A percentile compares a stretch with the other conserved stretches of the same genome.
Evolutionary conservation across 305 asterid species (phyloP).

Genomic region (Solanum hybrid): DNA sequence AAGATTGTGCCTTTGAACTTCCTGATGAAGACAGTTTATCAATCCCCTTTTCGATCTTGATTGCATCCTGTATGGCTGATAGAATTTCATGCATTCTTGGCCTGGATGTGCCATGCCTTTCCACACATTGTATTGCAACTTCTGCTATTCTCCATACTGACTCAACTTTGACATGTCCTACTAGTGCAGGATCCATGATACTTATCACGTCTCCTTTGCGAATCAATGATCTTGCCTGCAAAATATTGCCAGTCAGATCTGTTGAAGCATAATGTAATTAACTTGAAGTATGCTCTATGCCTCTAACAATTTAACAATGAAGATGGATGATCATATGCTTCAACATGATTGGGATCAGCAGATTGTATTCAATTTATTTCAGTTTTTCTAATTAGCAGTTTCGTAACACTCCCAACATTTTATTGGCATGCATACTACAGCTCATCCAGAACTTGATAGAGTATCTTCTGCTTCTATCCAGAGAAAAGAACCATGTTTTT

Average conservation of each 20-base stretch:
- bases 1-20: slow-evolving; percentile 60
- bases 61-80: slow-evolving; percentile 73
- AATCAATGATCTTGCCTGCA: slow-evolving; percentile 82
- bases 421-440: neutral
- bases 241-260: neutral
- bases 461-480: neutral
- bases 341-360: neutral
- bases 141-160: slow-evolving; percentile 91
- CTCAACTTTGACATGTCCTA: slow-evolving; percentile 60
- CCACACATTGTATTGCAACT: slow-evolving; percentile 85
- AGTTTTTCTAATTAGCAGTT: neutral
- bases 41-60: slow-evolving; percentile 75
- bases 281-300: too few relatives aligned
- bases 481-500: neutral
- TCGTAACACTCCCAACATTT: neutral
- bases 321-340: neutral
- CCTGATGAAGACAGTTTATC: slow-evolving; percentile 44
- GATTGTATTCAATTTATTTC: neutral
- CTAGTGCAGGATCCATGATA: slow-evolving; percentile 57
- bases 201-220: slow-evolving; percentile 84
- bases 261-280: neutral
- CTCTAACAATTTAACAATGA: neutral
- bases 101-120: slow-evolving; percentile 62
- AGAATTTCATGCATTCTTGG: slow-evolving; percentile 92
- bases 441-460: neutral